A percentile compares a stretch with the other conserved stretches of the same genome.
Conservation (phyloP, 257 asterid genomes). For the Solanum sejunctum region DNA sequence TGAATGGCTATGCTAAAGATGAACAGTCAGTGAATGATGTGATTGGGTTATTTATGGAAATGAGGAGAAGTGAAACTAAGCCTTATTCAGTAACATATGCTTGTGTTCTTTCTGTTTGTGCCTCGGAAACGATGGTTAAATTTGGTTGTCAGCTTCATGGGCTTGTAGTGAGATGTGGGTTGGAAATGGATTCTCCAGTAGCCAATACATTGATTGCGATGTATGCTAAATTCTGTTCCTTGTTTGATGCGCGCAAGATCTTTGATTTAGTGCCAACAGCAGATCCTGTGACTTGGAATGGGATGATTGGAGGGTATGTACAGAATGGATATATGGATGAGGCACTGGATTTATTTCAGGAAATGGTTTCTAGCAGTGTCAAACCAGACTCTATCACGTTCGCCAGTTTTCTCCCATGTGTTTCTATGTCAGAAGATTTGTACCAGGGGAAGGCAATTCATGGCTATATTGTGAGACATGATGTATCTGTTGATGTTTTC, state of each 20-base stretch:
- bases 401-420: constrained; percentile 64
- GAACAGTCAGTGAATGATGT: constrained; percentile 30
- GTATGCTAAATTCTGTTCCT: constrained; percentile 56
- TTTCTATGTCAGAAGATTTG: constrained; percentile 30
- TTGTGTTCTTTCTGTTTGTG: constrained; percentile 54
- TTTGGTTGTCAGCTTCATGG: constrained; percentile 63
- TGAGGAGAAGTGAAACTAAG: constrained; percentile 39
- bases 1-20: constrained; percentile 44
- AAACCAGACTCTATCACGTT: constrained; percentile 71
- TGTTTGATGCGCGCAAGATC: constrained; percentile 42
- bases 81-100: constrained; percentile 60
- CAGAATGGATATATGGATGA: constrained; percentile 59
- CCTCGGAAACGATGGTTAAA: constrained; percentile 30
- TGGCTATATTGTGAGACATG: constrained; percentile 45
- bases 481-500: constrained; percentile 44
- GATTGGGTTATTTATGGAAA: constrained; percentile 40
- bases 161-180: constrained; percentile 40
- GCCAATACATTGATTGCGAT: constrained; percentile 63
- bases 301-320: constrained; percentile 71
- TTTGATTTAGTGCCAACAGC: constrained; percentile 32
- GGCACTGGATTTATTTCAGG: constrained; percentile 34
- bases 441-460: constrained; percentile 61
- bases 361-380: constrained; percentile 34
- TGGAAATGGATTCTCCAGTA: constrained; percentile 48
- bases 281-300: constrained; percentile 62